These are phyloP conservation scores for Neostapfia colusana DNA, from an alignment of 176 grass and related monocot species.

Conservation along the genomic window DNA sequence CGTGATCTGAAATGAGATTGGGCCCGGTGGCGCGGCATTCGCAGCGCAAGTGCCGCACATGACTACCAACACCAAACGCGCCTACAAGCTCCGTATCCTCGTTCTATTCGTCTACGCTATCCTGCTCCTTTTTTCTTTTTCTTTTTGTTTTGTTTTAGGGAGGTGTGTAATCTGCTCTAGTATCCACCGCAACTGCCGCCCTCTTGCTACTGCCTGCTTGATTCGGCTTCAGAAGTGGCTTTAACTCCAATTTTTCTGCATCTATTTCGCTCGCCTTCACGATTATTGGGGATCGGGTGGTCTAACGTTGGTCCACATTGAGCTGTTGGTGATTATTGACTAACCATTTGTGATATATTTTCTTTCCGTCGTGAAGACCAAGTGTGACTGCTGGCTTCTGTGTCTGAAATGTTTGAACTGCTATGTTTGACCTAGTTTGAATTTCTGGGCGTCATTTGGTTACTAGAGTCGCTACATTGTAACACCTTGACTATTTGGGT, in stretches of 20 bases:
- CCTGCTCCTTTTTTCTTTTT: background rate
- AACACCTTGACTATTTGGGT: conserved; percentile 58
- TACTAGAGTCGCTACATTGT: conserved; percentile 29
- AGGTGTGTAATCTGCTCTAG: conserved; percentile 6
- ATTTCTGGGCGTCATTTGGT: background rate
- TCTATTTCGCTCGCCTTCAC: background rate
- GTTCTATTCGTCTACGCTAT: conserved; percentile 19
- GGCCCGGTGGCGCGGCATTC: conserved; percentile 10
- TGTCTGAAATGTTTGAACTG: background rate
- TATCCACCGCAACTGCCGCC: background rate
- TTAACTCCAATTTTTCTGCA: background rate
- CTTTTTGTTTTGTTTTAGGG: background rate
- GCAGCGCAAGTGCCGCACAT: conserved; percentile 47
- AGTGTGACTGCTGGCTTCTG: background rate
- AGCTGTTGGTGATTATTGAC: background rate
- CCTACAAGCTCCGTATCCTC: conserved; percentile 99
- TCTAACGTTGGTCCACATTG: background rate
- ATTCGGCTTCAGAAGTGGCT: background rate
- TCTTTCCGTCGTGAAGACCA: background rate
- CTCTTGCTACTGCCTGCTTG: background rate
- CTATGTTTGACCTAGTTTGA: background rate
- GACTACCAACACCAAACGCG: conserved; percentile 96
- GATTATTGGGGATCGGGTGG: background rate
- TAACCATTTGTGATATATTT: background rate
- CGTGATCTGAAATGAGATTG: conserved; percentile 84